Conservation (phyloP, 2,329 filamentous ascomycete genomes). For the Penicillium sclerotigenum region DNA sequence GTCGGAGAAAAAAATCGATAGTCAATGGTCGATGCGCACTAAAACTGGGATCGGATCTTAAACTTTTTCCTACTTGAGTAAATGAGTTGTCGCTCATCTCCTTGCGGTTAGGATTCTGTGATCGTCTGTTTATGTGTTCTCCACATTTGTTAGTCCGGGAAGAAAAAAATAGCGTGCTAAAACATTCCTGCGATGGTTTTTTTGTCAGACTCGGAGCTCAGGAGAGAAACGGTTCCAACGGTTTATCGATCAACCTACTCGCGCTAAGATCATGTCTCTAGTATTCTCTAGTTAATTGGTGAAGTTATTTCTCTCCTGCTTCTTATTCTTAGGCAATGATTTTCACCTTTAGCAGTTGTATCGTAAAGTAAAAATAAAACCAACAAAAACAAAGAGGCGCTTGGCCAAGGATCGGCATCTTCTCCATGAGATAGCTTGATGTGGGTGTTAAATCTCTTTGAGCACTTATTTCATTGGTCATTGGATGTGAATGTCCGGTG, state of each 20-base stretch:
- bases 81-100: conserved; percentile 24
- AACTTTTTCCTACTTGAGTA: conserved; percentile 28
- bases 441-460: background rate
- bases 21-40: conserved; percentile 1
- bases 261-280: conserved; percentile 9
- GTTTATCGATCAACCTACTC: conserved; percentile 7
- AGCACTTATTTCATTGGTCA: background rate
- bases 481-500: background rate
- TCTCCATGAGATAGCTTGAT: background rate
- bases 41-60: conserved; percentile 31
- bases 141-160: conserved; percentile 14
- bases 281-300: background rate
- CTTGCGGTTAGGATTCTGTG: conserved; percentile 26
- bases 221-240: conserved; percentile 23
- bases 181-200: background rate
- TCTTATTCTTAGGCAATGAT: background rate
- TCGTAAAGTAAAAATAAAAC: background rate
- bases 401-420: background rate
- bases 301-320: background rate
- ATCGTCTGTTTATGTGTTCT: conserved; percentile 25
- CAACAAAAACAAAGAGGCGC: background rate
- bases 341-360: background rate
- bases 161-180: background rate
- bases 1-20: background rate
- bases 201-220: conserved; percentile 14